Percentiles rank a stretch among this genome's conserved stretches.
Evolutionary conservation across 352 stramenopile genomes (phyloP).

Genomic region (Thalassiosira ordinaria): DNA sequence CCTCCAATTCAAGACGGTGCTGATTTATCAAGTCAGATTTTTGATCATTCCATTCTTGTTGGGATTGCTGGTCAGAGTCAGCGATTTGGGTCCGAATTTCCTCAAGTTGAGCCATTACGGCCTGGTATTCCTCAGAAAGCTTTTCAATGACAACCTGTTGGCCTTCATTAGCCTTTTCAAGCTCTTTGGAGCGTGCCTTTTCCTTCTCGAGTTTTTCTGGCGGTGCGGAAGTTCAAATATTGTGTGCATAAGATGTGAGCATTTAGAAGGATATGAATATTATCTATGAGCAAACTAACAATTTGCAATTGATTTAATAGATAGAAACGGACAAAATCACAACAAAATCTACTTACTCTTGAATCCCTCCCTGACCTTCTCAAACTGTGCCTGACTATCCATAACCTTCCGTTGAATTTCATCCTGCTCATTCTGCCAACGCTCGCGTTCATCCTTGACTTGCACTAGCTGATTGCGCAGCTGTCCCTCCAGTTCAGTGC

Average conservation of each 20-base stretch:
- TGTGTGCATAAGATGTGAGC: no score
- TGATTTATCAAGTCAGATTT: background rate
- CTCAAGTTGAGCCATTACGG: constrained; percentile 3
- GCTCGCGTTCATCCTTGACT: constrained; percentile 27
- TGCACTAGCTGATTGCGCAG: constrained; percentile 31
- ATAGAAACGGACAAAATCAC: no score
- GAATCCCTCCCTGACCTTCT: constrained; percentile 33
- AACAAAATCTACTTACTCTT: constrained; percentile 24
- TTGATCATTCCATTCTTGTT: constrained; percentile 2
- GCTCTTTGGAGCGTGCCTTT: constrained; percentile 16
- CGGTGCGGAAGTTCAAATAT: no score
- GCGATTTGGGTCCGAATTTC: constrained; percentile 11
- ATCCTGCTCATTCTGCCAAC: constrained; percentile 27
- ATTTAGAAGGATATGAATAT: no score
- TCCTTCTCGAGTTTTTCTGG: constrained; percentile 40
- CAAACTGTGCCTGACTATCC: constrained; percentile 22
- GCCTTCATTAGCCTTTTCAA: constrained; percentile 17
- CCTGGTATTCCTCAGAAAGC: constrained; percentile 6
- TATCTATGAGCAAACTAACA: no score
- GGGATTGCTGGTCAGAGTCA: background rate
- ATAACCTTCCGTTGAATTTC: constrained; percentile 25
- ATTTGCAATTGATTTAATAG: no score
- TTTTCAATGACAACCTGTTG: constrained; percentile 29
- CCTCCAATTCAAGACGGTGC: constrained; percentile 2
- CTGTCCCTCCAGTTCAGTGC: constrained; percentile 10